phyloP scores from a whole-genome alignment of 768 basidiomycete species.

The Lactarius hatsudake region DNA sequence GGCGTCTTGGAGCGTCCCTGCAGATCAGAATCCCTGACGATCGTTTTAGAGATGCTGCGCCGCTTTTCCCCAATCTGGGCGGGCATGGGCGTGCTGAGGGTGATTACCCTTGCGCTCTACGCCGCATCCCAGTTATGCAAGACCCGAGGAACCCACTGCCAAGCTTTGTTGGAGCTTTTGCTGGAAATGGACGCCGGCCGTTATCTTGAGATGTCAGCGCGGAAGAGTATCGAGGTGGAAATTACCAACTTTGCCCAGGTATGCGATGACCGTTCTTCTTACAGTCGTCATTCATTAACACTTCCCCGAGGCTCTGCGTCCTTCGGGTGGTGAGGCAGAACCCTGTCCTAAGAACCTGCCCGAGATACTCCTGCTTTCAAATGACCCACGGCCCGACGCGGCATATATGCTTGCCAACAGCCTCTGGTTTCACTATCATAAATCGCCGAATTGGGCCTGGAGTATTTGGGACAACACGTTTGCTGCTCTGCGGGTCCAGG shows the following conservation, averaged over 20 bases:
- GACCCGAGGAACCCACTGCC: constrained; percentile 60
- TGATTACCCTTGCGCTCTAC: constrained; percentile 58
- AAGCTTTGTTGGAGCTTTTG: constrained; percentile 59
- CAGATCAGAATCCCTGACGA: constrained; percentile 51
- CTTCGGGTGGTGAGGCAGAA: constrained; percentile 36
- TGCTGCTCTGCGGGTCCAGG: constrained; percentile 65
- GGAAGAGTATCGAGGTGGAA: constrained; percentile 60
- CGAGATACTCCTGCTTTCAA: constrained; percentile 66
- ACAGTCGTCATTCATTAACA: not conserved
- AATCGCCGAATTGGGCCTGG: constrained; percentile 71
- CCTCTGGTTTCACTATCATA: constrained; percentile 81
- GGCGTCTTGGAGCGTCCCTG: constrained; percentile 51
- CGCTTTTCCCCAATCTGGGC: constrained; percentile 73
- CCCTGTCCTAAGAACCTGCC: constrained; percentile 44
- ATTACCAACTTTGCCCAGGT: constrained; percentile 62
- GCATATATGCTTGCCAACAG: constrained; percentile 69
- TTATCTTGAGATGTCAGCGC: constrained; percentile 51
- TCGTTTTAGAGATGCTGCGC: constrained; percentile 68
- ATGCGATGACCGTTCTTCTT: constrained; percentile 28
- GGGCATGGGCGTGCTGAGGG: constrained; percentile 62
- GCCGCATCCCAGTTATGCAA: constrained; percentile 63
- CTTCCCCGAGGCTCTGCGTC: constrained; percentile 40
- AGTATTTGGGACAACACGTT: constrained; percentile 84
- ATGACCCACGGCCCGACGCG: constrained; percentile 55
- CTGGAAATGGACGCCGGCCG: constrained; percentile 62